These are phyloP conservation scores for Phialophora chinensis DNA, from an alignment of 2,329 filamentous ascomycete species.

Conservation along the genomic window DNA sequence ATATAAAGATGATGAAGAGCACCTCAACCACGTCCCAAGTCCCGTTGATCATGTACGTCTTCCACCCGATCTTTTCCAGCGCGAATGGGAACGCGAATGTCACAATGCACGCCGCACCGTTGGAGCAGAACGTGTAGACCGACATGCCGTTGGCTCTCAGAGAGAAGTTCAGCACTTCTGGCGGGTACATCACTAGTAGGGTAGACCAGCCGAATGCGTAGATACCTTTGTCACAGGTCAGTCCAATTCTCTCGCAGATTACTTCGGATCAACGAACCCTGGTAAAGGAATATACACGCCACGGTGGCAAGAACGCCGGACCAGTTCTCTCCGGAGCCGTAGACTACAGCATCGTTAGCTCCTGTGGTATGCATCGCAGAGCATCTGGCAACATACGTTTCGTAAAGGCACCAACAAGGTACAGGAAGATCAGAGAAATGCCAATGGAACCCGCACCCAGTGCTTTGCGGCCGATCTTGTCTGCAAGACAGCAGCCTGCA, in stretches of 20 bases:
- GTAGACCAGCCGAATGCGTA: background rate
- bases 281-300: background rate
- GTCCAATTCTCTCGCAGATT: no score
- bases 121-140: background rate
- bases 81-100: background rate
- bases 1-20: background rate
- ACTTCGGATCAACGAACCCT: background rate
- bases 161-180: background rate
- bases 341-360: background rate
- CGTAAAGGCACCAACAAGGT: background rate
- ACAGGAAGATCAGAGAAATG: background rate
- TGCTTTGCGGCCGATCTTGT: background rate
- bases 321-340: background rate
- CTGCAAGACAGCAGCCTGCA: background rate
- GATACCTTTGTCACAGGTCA: background rate
- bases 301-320: background rate
- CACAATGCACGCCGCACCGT: background rate
- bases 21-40: background rate
- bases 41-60: background rate
- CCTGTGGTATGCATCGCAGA: no score
- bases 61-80: background rate
- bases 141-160: background rate
- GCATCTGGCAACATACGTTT: background rate
- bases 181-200: background rate
- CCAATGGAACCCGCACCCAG: background rate